These are phyloP conservation scores for Arthrobotrys megalospora DNA, from an alignment of 2,329 filamentous ascomycete genomes.

Conservation along the genomic window DNA sequence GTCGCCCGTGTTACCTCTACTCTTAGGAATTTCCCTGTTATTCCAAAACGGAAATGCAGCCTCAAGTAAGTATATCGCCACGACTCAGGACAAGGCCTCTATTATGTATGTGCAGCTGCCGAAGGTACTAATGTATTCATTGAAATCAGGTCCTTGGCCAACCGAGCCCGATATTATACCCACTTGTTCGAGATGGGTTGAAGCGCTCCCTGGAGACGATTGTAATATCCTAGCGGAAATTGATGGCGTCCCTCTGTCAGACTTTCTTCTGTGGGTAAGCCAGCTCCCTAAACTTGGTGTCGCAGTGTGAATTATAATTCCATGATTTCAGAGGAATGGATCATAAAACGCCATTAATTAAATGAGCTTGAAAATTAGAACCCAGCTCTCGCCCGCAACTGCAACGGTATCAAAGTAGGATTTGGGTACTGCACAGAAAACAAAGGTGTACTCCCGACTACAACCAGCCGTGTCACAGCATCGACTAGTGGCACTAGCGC, in stretches of 20 bases:
- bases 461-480: background rate
- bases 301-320: too few species aligned
- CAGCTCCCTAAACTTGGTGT: background rate
- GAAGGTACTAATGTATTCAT: too few species aligned
- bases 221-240: conserved; percentile 21
- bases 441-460: background rate
- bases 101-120: too few species aligned
- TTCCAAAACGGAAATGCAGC: too few species aligned
- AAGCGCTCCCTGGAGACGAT: conserved; percentile 17
- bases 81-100: too few species aligned
- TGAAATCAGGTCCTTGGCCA: conserved; percentile 22
- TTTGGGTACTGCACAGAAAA: conserved; percentile 19
- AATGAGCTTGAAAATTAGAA: background rate
- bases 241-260: conserved; percentile 19
- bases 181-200: conserved; percentile 22
- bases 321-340: background rate
- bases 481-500: background rate
- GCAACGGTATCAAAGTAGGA: background rate
- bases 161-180: conserved; percentile 31
- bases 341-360: too few species aligned
- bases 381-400: conserved; percentile 5
- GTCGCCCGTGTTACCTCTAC: too few species aligned
- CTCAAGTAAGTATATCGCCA: too few species aligned
- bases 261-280: conserved; percentile 16
- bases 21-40: too few species aligned